Conservation (phyloP, 2,329 filamentous ascomycete genomes). For the Pseudogymnoascus sp. region DNA sequence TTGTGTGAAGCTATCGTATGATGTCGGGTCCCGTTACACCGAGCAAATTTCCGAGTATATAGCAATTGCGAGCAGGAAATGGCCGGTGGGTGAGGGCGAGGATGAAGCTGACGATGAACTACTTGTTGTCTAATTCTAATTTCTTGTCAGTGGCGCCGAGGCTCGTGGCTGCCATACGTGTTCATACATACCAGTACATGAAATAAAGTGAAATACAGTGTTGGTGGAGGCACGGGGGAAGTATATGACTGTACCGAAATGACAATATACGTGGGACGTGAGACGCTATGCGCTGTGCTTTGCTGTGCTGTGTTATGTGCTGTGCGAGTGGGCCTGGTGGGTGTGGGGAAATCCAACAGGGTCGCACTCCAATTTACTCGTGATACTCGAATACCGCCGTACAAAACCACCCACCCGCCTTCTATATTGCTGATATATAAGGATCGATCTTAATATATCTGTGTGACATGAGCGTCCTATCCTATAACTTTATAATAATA, state of each 20-base stretch:
- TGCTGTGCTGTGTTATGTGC: too few relatives aligned
- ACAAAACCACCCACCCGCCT: not conserved
- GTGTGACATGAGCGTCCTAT: not conserved
- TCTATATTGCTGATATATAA: not conserved
- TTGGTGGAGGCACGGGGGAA: not conserved
- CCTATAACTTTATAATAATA: too few relatives aligned
- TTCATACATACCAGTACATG: not conserved
- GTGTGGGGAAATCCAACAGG: not conserved
- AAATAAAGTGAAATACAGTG: not conserved
- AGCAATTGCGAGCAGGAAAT: not conserved
- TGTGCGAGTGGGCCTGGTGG: not conserved
- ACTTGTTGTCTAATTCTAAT: constrained; percentile 1
- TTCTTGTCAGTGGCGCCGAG: not conserved
- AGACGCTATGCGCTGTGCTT: not conserved
- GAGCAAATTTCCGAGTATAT: not conserved
- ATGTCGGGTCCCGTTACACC: not conserved
- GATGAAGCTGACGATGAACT: not conserved
- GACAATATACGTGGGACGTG: not conserved
- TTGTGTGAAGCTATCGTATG: not conserved
- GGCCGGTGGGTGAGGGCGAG: not conserved
- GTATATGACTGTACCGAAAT: not conserved
- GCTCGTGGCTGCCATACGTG: not conserved
- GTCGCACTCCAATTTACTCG: not conserved
- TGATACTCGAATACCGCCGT: not conserved
- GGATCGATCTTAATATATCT: not conserved